Evolutionary conservation across 805 yeast species (phyloP).

Genomic region (Kuraishia hungarica): DNA sequence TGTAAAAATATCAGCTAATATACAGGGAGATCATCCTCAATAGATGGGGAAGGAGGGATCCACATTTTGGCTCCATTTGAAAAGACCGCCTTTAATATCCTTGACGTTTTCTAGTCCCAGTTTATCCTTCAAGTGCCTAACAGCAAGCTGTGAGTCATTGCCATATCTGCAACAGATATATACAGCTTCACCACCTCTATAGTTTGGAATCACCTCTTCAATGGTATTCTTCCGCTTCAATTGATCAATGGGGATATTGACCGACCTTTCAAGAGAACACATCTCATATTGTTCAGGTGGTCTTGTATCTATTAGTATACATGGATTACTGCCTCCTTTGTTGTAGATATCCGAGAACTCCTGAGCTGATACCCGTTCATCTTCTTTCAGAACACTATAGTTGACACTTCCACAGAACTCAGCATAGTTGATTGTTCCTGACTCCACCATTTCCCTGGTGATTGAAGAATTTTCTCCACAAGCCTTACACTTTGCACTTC

Average conservation of each 20-base stretch:
- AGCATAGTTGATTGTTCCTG: slow-evolving; percentile 49
- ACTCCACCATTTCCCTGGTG: slow-evolving; percentile 34
- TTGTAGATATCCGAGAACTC: slow-evolving; percentile 14
- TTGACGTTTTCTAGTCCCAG: slow-evolving; percentile 40
- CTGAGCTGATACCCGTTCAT: slow-evolving; percentile 39
- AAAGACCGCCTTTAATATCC: slow-evolving; percentile 76
- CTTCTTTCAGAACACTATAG: slow-evolving; percentile 33
- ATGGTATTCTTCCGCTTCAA: slow-evolving; percentile 24
- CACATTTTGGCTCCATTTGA: slow-evolving; percentile 53
- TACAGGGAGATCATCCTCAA: slow-evolving; percentile 16
- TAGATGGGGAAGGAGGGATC: slow-evolving; percentile 60
- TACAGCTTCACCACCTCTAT: slow-evolving; percentile 14
- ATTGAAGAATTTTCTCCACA: slow-evolving; percentile 54
- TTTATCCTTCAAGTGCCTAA: slow-evolving; percentile 41
- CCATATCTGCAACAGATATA: slow-evolving; percentile 80
- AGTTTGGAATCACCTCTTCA: slow-evolving; percentile 13
- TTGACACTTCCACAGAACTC: slow-evolving; percentile 66
- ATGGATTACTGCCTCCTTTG: slow-evolving; percentile 23
- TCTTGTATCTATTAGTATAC: slow-evolving; percentile 55
- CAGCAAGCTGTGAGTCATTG: slow-evolving; percentile 82
- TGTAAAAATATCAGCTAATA: too few relatives aligned
- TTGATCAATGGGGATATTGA: slow-evolving; percentile 55
- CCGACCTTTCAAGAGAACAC: slow-evolving; percentile 46
- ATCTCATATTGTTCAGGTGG: slow-evolving; percentile 70
- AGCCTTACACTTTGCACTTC: slow-evolving; percentile 48